Conservation (phyloP, 192 early-diverging fungal genomes). For the Backusella macrospora region DNA sequence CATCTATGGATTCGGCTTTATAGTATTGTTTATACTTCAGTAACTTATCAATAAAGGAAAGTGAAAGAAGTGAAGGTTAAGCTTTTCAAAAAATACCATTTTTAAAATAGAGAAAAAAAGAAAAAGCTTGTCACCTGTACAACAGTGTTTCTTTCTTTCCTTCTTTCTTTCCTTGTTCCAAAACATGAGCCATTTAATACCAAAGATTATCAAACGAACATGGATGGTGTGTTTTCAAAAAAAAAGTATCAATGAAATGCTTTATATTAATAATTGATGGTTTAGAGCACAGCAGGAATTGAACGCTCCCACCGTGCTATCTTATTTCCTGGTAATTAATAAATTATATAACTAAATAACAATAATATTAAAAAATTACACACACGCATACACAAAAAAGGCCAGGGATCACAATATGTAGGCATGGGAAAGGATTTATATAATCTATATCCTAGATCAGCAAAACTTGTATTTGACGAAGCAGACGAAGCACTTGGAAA, state of each 20-base stretch:
- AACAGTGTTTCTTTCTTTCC: background rate
- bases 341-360: background rate
- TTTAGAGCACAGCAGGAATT: conserved; percentile 40
- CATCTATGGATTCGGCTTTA: too few species aligned
- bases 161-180: background rate
- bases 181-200: conserved; percentile 1
- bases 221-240: conserved; percentile 6
- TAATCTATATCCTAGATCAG: conserved; percentile 62
- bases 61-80: background rate
- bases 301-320: conserved; percentile 39
- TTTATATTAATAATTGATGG: background rate
- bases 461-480: conserved; percentile 86
- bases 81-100: background rate
- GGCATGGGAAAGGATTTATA: conserved; percentile 95
- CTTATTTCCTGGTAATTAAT: conserved; percentile 34
- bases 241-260: background rate
- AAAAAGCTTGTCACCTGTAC: conserved; percentile 6
- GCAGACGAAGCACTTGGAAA: conserved; percentile 83
- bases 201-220: conserved; percentile 8
- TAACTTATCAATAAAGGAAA: background rate
- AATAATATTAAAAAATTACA: background rate
- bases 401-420: conserved; percentile 83
- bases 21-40: too few species aligned
- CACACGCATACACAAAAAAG: conserved; percentile 15
- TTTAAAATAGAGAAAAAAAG: background rate